Base-by-base conservation (phyloP, 2,329 filamentous ascomycete genomes). In the Microdochium bolleyi region DNA sequence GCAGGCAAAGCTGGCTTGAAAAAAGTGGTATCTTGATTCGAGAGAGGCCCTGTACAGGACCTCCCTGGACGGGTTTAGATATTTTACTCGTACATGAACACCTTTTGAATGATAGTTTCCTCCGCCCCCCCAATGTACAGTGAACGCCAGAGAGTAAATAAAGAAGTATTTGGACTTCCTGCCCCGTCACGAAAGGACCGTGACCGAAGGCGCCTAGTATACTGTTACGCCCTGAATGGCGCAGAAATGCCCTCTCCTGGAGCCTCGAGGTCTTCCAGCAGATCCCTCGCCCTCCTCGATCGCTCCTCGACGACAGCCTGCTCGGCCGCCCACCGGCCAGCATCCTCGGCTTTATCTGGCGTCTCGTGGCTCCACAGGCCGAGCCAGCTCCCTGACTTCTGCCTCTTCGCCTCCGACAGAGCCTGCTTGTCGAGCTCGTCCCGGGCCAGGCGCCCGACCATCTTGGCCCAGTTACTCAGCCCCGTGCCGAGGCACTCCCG, bases 381-480 rank as follows among this genome's bases (percentile, higher is more conserved):
- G 34, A 74, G 68, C 68, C 68, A 74, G 37, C 65, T 55, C n/a
- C 55, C 49, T 3, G 38, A 51, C 16, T 46, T 49, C 49, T 22
- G 49, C n/a, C 54, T 56, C 30, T 58, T 58, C 16, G 61, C 57
- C 48, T 56, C 55, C 21, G 61, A 58, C 11, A 57, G 58, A n/a
- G 60, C 68, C 54, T 70, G 65, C 54, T 66, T 64, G 32, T 64
- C 64, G 41, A 67, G 66, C 61, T 82, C 77, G 41, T 77, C 75
- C 51, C 70, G 71, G 24, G 80, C 80, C 49, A 95, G 75, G 53
- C 77, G 77, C 11, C 75, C 73, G 21, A 94, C 84, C 87, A 97
- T 97, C 25, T 76, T 79, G 49, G 80, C 79, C 92, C 92, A 96
- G 65, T 96, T 95, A 5, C 80, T 77, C 1, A 96, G 75, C 0